Percentiles rank a stretch among this genome's conserved stretches.
Evolutionary conservation across 768 basidiomycete genomes (phyloP).

Genomic region (Kwoniella dejecticola): DNA sequence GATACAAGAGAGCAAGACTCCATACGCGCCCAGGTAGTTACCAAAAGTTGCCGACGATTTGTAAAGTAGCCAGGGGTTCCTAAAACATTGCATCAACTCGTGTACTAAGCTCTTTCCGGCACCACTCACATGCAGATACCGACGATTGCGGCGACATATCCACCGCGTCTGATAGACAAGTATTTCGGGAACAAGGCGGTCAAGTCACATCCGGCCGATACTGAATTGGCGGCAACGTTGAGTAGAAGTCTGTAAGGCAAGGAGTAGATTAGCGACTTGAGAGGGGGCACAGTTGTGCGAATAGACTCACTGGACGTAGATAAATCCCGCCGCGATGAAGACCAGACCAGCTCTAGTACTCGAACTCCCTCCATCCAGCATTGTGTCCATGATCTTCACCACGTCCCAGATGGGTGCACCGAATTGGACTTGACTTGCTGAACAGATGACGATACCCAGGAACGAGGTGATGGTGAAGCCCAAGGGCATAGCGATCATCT

Average conservation of each 20-base stretch:
- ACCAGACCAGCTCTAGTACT: conserved; percentile 72
- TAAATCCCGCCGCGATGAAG: conserved; percentile 77
- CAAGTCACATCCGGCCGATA: conserved; percentile 79
- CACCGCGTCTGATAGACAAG: conserved; percentile 81
- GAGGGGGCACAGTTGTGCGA: background rate
- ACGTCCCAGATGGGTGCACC: conserved; percentile 79
- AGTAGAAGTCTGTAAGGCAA: conserved; percentile 32
- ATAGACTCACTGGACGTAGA: conserved; percentile 65
- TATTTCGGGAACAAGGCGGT: conserved; percentile 76
- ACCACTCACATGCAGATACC: conserved; percentile 66
- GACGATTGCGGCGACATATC: conserved; percentile 76
- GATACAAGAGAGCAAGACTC: conserved; percentile 69
- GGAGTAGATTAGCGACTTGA: background rate
- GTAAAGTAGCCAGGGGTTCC: conserved; percentile 63
- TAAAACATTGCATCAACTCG: background rate
- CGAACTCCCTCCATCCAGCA: conserved; percentile 68
- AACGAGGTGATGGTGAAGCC: conserved; percentile 75
- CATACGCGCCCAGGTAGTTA: conserved; percentile 78
- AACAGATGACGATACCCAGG: conserved; percentile 78
- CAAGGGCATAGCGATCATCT: conserved; percentile 68
- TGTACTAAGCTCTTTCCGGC: too few relatives aligned
- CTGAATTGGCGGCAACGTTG: conserved; percentile 69
- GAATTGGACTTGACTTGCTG: conserved; percentile 73
- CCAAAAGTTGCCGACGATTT: conserved; percentile 74
- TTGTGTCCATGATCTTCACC: conserved; percentile 68